These are phyloP conservation scores for Setaria viridis DNA, from an alignment of 202 grass and related monocot genomes.

Conservation along the genomic window DNA sequence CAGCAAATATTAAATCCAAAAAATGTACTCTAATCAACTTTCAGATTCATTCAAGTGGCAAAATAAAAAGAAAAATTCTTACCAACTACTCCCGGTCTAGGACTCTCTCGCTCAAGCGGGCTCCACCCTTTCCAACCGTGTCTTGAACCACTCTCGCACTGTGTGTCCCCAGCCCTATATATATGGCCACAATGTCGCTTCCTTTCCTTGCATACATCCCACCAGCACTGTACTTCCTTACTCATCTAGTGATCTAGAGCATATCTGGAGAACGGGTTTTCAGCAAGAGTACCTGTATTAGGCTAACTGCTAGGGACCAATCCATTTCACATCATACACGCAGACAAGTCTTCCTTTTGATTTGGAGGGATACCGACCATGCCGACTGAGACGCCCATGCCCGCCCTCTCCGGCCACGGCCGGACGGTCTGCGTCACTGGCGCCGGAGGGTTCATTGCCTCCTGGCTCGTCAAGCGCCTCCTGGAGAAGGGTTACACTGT, in stretches of 20 bases:
- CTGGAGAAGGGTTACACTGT: constrained; percentile 78
- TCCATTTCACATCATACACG: background rate
- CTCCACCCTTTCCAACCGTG: constrained; percentile 17
- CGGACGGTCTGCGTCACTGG: constrained; percentile 76
- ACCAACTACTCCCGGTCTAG: constrained; percentile 30
- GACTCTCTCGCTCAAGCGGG: background rate
- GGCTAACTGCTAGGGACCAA: background rate
- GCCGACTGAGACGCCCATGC: constrained; percentile 8
- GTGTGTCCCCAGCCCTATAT: constrained; percentile 15
- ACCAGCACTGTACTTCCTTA: background rate
- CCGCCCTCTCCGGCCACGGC: constrained; percentile 56
- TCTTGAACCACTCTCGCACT: constrained; percentile 24
- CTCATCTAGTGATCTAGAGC: background rate
- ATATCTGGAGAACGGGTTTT: background rate
- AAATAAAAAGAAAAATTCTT: background rate
- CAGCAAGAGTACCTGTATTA: background rate
- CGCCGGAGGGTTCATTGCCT: constrained; percentile 81
- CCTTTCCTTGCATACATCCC: background rate
- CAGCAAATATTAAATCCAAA: background rate
- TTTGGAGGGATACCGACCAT: constrained; percentile 17
- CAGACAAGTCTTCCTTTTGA: background rate
- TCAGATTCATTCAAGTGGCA: background rate
- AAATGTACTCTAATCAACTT: background rate
- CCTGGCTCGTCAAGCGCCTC: constrained; percentile 85
- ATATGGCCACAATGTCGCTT: background rate